phyloP scores from a whole-genome alignment of 164 flowering plant genomes.

The Dillenia suffruticosa region DNA sequence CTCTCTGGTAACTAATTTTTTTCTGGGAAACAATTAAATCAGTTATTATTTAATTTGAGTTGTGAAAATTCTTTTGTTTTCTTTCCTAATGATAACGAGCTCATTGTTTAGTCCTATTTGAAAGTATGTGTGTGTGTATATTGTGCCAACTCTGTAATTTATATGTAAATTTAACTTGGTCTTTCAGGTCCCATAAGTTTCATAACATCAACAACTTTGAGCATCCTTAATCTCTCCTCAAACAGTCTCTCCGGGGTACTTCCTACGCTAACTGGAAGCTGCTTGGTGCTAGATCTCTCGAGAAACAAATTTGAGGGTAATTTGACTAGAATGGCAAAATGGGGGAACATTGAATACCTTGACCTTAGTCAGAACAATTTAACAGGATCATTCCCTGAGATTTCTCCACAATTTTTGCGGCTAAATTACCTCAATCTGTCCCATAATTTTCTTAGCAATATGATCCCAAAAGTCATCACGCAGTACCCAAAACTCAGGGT shows the following conservation, averaged over 20 bases:
- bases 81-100: too few relatives aligned
- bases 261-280: constrained; percentile 75
- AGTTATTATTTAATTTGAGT: too few relatives aligned
- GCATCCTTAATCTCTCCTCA: constrained; percentile 69
- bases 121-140: too few relatives aligned
- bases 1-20: constrained; percentile 61
- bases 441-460: constrained; percentile 49
- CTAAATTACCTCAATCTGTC: constrained; percentile 76
- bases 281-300: constrained; percentile 74
- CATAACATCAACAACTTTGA: constrained; percentile 73
- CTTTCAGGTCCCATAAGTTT: constrained; percentile 68
- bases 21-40: too few relatives aligned
- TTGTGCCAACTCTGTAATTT: too few relatives aligned
- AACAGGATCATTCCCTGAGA: constrained; percentile 69
- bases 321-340: constrained; percentile 54
- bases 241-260: constrained; percentile 82
- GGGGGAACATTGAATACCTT: constrained; percentile 83
- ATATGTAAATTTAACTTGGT: too few relatives aligned
- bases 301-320: constrained; percentile 73
- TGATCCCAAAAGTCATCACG: constrained; percentile 52
- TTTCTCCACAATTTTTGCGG: constrained; percentile 70
- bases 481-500: constrained; percentile 66
- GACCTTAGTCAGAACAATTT: constrained; percentile 85
- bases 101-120: too few relatives aligned
- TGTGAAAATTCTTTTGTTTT: too few relatives aligned